Evolutionary conservation across 345 rosid genomes (phyloP), one percentile per base, ranked within the genome.

Genomic region (Euphorbia pulcherrima): DNA sequence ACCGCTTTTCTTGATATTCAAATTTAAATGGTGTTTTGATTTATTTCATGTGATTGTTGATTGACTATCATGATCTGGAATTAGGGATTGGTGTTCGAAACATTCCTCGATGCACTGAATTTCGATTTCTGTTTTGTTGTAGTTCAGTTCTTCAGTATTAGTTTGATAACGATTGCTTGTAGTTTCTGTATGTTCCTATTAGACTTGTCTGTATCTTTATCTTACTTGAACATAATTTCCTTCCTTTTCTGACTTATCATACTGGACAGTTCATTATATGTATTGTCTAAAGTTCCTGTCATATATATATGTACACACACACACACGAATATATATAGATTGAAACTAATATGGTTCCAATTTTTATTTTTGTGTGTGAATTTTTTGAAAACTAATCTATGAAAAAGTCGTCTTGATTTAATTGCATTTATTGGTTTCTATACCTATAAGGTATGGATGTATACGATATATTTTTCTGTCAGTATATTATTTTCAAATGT

Each of bases 21-120:
- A 17, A 16, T 9, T 60, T 60, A 55, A 33, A 39, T 35, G 39
- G 27, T 57, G 68, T 68, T 60, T 69, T 40, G 0, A 27, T 68
- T 44, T 50, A 39, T 39, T 33, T 33, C 37, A 33, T 33, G 37
- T 33, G 37, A 33, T 7, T 33, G 37, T 7, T 33, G 52, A 44
- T 48, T 46, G 8, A 1, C 9, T 60, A 41, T 40, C 12, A 1
- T 44, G 29, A 17, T 46, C 48, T 60, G 53, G 56, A 56, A 47
- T 41, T 51, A 4, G 35, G 27, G 40, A 41, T 44, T 62, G 21
- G 30, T 47, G 47, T 55, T 21, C 12, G 27, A 35, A 8, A 13
- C 37, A 29, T 5, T 60, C 56, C 35, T 29, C 46, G n/a, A 37
- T 61, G 13, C 5, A 35, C 39, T 60, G 21, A 28, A 46, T 44